Base-by-base conservation (phyloP, 768 basidiomycete species). In the Trametes meyenii region DNA sequence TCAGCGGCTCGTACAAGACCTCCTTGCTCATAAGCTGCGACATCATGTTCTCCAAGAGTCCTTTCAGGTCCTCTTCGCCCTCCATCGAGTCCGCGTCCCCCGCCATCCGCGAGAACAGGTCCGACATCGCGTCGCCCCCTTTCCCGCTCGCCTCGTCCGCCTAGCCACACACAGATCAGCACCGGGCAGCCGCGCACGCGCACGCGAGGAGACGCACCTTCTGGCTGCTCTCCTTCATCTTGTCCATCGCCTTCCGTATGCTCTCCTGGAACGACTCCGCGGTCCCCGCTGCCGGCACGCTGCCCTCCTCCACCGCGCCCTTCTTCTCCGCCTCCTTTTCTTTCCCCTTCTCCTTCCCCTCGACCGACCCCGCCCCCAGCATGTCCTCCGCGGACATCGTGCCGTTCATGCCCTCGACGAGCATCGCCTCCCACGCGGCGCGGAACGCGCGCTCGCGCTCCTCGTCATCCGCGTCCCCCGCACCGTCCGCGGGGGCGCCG, bases 1-100 rank as follows among this genome's bases (percentile, higher is more conserved):
- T 91, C 59, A 96, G 70, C 0, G 94, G 94, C 46, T 94, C 92
- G 65, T 94, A 89, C n/a, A 96, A 75, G 2, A 94, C 78, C 0
- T 92, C 90, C 69, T 92, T 90, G 75, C 82, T 84, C 86, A 93
- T 87, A 24, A 94, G 78, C 72, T 88, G 84, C 21, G 81, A 76
- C 90, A 94, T 92, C 84, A 96, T 89, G 24, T 72, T 82, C 71
- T 95, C 92, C 10, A 96, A 78, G 62, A 94, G 75, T 0, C 79
- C 83, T 44, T 88, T 82, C 13, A 94, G 70, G 24, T 86, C 83
- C 0, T 79, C 78, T 13, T 72, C 75, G 1, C 67, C 70, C 10
- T 75, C 76, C 1, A 67, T 79, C 3, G 72, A 73, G 8, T 55
- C 55, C 3, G 58, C 11, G 40, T 68, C 74, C 0, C 77, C 74